Evolutionary conservation across 352 stramenopile genomes (phyloP), one percentile per base, ranked within the genome.

Genomic region (Plasmopara halstedii): DNA sequence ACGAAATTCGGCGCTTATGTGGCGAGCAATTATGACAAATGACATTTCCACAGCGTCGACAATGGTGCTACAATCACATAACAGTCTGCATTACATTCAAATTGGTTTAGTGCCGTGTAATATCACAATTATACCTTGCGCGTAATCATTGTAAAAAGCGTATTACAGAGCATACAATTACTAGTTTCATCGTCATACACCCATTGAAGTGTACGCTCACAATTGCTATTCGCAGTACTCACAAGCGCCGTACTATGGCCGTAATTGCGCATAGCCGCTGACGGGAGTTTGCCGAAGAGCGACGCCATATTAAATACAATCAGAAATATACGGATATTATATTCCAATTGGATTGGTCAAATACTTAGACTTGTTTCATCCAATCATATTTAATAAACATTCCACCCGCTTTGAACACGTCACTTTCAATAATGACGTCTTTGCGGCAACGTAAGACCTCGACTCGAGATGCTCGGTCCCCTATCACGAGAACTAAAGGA

Each of bases 101-200:
- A 46, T 2, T 36, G 35, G 4, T n/a, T n/a, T 17, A 23, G 35
- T 23, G 18, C 19, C n/a, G 25, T 13, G 14, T 42, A 13, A 2
- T 21, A 10, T 31, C 4, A 17, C 10, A 13, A 1, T 19, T 41
- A 18, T 46, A 91, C 80, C 73, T 92, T 92, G 39, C 80, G 70
- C 25, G 78, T 89, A 37, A 92, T 60, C 31, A 92, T 52, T 14
- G 80, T 88, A 61, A 92, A 92, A 7, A 67, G 67, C 42, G 77
- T 86, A 49, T 92, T 88, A 67, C 80, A 92, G 53, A 86, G 78
- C 80, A 92, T 92, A 53, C 80, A 92, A 55, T 92, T 89, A 45
- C 63, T 65, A 3, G 77, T 88, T 46, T 92, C 77, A 39, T 92
- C 78, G 53, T 92, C 80, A 53, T 83, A 85, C 27, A 92, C 75